Percentiles rank a stretch among this genome's conserved stretches.
Conservation (phyloP, 768 basidiomycete species). For the Amanita molliuscula region DNA sequence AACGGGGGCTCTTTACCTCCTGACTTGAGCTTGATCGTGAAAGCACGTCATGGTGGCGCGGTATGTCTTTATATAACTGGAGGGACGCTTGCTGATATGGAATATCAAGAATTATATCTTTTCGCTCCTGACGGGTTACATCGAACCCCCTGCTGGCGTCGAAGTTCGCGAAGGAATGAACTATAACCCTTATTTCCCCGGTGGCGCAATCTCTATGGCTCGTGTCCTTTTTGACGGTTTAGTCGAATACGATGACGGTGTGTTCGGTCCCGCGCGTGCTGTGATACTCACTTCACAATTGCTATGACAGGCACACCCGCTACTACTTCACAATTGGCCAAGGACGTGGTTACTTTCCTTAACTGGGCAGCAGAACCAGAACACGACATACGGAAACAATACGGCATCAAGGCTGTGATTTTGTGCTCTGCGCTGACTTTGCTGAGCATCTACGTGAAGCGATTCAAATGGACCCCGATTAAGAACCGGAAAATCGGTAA, state of each 20-base stretch:
- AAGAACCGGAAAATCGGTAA: conserved; percentile 90
- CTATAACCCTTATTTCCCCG: conserved; percentile 99
- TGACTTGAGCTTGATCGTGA: conserved; percentile 93
- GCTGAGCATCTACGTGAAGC: conserved; percentile 81
- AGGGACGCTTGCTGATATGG: background rate
- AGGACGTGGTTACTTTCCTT: conserved; percentile 93
- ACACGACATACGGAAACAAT: conserved; percentile 95
- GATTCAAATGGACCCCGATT: conserved; percentile 88
- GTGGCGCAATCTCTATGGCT: conserved; percentile 97
- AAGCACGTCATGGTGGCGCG: conserved; percentile 94
- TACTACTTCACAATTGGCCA: conserved; percentile 97
- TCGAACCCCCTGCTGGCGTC: conserved; percentile 92
- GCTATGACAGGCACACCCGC: conserved; percentile 71
- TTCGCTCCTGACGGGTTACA: conserved; percentile 92
- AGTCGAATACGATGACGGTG: conserved; percentile 94
- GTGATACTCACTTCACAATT: conserved; percentile 3
- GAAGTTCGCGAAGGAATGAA: conserved; percentile 96
- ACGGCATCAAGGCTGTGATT: conserved; percentile 92
- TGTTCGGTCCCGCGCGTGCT: conserved; percentile 12
- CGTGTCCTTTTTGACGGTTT: conserved; percentile 92
- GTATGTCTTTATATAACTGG: conserved; percentile 39
- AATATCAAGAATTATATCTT: conserved; percentile 83
- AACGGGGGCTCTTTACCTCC: conserved; percentile 96
- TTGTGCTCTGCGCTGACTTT: conserved; percentile 80
- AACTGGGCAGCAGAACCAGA: conserved; percentile 98